A percentile compares a stretch with the other conserved stretches of the same genome.
These are phyloP conservation scores for Penicillium decumbens DNA, from an alignment of 2,329 filamentous ascomycete species.

Conservation along the genomic window DNA sequence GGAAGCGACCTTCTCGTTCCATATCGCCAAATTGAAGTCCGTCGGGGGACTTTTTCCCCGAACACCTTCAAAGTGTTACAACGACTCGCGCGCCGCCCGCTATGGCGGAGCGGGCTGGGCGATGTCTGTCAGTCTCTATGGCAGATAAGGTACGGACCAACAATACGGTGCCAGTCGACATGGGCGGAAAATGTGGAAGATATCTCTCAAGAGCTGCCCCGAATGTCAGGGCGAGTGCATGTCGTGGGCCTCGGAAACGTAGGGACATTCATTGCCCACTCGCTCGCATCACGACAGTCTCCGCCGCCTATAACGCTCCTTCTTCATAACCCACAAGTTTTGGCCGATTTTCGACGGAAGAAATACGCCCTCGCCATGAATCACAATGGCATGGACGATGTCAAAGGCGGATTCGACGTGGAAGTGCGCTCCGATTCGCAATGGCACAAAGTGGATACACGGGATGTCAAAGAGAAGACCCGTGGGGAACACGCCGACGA, in stretches of 20 bases:
- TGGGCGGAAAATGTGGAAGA: constrained; percentile 29
- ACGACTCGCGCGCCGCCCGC: constrained; percentile 31
- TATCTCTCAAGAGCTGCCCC: constrained; percentile 15
- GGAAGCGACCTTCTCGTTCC: neutral
- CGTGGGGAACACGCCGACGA: neutral
- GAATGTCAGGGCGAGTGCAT: constrained; percentile 56
- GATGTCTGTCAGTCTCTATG: constrained; percentile 11
- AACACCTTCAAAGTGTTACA: constrained; percentile 35
- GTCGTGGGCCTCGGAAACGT: constrained; percentile 78
- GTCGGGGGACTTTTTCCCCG: constrained; percentile 12
- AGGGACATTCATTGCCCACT: constrained; percentile 71
- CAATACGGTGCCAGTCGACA: constrained; percentile 22
- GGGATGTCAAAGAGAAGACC: neutral
- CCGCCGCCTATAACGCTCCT: constrained; percentile 74
- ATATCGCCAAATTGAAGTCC: neutral
- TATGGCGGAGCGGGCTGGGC: constrained; percentile 27
- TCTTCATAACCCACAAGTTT: constrained; percentile 55
- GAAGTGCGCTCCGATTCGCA: constrained; percentile 26
- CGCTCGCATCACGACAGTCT: constrained; percentile 57
- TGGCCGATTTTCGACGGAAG: constrained; percentile 31
- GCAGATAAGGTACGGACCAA: neutral
- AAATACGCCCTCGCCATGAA: constrained; percentile 35
- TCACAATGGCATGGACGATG: constrained; percentile 40
- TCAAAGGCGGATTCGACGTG: constrained; percentile 43
- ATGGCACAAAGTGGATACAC: neutral